phyloP scores from a whole-genome alignment of 768 basidiomycete genomes.

The Auricularia heimuer region DNA sequence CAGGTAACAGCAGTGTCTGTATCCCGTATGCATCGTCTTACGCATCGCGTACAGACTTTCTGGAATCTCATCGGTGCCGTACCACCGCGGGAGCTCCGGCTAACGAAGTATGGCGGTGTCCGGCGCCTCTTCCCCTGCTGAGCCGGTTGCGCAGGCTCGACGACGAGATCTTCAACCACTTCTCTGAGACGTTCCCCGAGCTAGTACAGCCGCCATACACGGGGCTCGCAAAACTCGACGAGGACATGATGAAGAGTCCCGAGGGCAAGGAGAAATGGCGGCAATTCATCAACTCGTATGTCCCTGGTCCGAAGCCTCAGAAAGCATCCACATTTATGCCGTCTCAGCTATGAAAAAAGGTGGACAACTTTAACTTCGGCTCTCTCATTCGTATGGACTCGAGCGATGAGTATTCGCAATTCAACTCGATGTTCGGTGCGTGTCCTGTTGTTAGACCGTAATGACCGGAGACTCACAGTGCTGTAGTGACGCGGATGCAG shows the following conservation, averaged over 20 bases:
- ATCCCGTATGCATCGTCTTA: background rate
- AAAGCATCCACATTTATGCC: background rate
- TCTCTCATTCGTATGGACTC: slow-evolving; percentile 82
- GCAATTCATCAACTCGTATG: slow-evolving; percentile 68
- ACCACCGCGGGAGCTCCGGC: slow-evolving; percentile 58
- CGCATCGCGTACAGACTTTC: slow-evolving; percentile 54
- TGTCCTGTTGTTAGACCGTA: slow-evolving; percentile 4
- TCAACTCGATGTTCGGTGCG: slow-evolving; percentile 89
- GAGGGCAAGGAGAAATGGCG: slow-evolving; percentile 88
- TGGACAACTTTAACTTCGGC: slow-evolving; percentile 95
- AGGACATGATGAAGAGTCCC: slow-evolving; percentile 85
- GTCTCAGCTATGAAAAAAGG: slow-evolving; percentile 68
- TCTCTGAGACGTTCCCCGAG: slow-evolving; percentile 75
- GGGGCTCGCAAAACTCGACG: slow-evolving; percentile 55
- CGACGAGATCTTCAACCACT: slow-evolving; percentile 81
- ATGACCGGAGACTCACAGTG: background rate
- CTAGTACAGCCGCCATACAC: slow-evolving; percentile 29
- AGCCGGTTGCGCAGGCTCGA: slow-evolving; percentile 46
- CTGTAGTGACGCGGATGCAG: slow-evolving; percentile 59
- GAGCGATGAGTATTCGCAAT: slow-evolving; percentile 74
- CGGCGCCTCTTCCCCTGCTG: slow-evolving; percentile 7
- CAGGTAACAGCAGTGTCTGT: slow-evolving; percentile 40
- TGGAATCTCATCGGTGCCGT: slow-evolving; percentile 87
- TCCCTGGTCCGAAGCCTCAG: slow-evolving; percentile 6
- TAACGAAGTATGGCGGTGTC: slow-evolving; percentile 55